Percentiles rank a stretch among this genome's conserved stretches.
phyloP scores from a whole-genome alignment of 495 filamentous ascomycete species.

The Penicillium macrosclerotiorum region DNA sequence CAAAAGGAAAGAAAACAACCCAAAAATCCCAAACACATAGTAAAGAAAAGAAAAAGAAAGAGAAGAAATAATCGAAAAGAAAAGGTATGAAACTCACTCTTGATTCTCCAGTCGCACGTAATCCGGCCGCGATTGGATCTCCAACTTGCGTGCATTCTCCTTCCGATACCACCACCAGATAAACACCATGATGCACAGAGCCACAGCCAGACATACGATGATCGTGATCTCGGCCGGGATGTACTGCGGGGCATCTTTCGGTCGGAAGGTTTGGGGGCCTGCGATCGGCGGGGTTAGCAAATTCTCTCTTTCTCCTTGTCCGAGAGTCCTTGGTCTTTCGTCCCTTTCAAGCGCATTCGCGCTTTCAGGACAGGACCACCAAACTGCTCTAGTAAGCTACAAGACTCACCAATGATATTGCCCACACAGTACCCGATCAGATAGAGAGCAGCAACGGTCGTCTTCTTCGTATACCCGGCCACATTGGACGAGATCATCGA shows the following conservation, averaged over 20 bases:
- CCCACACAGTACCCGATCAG: conserved; percentile 62
- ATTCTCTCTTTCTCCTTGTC: too few relatives aligned
- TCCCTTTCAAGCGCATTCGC: too few relatives aligned
- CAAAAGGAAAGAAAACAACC: not conserved
- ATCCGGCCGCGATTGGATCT: conserved; percentile 48
- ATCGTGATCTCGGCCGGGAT: conserved; percentile 68
- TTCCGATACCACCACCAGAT: conserved; percentile 60
- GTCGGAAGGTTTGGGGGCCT: conserved; percentile 60
- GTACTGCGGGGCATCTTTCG: conserved; percentile 58
- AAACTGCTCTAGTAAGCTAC: too few relatives aligned
- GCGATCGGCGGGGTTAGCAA: too few relatives aligned
- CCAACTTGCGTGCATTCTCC: conserved; percentile 61
- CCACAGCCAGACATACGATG: conserved; percentile 60
- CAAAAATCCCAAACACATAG: too few relatives aligned
- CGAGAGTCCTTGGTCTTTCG: too few relatives aligned
- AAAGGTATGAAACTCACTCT: conserved; percentile 40
- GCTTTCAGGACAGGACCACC: too few relatives aligned
- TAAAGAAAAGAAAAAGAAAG: too few relatives aligned
- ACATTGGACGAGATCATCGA: conserved; percentile 64
- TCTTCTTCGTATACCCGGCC: conserved; percentile 74
- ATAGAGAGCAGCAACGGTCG: conserved; percentile 67
- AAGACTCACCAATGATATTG: conserved; percentile 42
- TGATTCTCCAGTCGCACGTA: conserved; percentile 69
- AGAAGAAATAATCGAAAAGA: too few relatives aligned
- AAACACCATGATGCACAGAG: conserved; percentile 55